A percentile compares a stretch with the other conserved stretches of the same genome.
Evolutionary conservation across 2,329 filamentous ascomycete genomes (phyloP).

Genomic region (Colletotrichum spinosum): DNA sequence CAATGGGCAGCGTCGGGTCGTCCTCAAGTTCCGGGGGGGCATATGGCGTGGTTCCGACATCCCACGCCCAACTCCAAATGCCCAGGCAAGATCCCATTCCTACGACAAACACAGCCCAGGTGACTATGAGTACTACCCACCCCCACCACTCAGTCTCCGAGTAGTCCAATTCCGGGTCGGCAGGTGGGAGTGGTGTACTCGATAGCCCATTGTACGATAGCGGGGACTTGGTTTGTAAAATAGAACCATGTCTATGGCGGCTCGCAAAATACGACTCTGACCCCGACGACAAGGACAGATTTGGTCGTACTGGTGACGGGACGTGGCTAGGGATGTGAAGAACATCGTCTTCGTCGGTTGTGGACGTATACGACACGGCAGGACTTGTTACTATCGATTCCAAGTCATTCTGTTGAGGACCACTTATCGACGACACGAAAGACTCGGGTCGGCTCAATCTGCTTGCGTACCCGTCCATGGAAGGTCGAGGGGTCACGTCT

Average conservation of each 20-base stretch:
- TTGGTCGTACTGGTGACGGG: slow-evolving; percentile 56
- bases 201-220: slow-evolving; percentile 67
- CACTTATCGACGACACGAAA: slow-evolving; percentile 38
- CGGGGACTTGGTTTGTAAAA: slow-evolving; percentile 69
- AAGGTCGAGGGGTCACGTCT: slow-evolving; percentile 58
- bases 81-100: slow-evolving; percentile 97
- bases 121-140: slow-evolving; percentile 90
- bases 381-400: slow-evolving; percentile 58
- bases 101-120: slow-evolving; percentile 95
- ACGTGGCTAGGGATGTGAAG: slow-evolving; percentile 69
- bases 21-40: slow-evolving; percentile 95
- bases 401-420: slow-evolving; percentile 35
- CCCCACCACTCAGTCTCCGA: slow-evolving; percentile 98
- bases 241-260: slow-evolving; percentile 57
- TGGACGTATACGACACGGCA: slow-evolving; percentile 71
- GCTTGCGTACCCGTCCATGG: slow-evolving; percentile 59
- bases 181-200: slow-evolving; percentile 57
- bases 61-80: slow-evolving; percentile 99
- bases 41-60: slow-evolving; percentile 95
- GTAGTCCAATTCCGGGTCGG: slow-evolving; percentile 82
- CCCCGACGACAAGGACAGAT: slow-evolving; percentile 62
- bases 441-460: slow-evolving; percentile 43
- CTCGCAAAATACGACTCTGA: slow-evolving; percentile 73
- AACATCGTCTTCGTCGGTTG: slow-evolving; percentile 86
- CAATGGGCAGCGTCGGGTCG: slow-evolving; percentile 92